Evolutionary conservation across 2,329 filamentous ascomycete species (phyloP), one percentile per base, ranked within the genome.

Genomic region (Harringtonia lauricola): DNA sequence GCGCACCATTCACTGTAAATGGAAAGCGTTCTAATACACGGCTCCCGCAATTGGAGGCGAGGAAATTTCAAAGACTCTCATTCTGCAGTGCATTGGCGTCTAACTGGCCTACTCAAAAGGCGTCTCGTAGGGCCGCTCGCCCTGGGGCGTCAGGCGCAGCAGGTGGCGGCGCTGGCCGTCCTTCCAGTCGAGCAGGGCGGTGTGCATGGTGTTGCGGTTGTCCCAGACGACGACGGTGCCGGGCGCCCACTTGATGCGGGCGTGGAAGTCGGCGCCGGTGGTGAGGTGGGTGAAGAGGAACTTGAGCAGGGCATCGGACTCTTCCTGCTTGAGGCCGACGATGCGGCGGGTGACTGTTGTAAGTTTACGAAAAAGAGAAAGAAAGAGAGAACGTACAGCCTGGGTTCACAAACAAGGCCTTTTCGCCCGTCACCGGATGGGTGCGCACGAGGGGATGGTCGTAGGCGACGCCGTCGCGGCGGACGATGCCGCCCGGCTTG

Each of bases 401-500:
- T 7, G 13, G 5, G 59, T 92, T 94, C 28, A 94, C 76, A 52
- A 76, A 94, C 8, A 94, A 65, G 0, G 84, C 82, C 66, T 92
- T 94, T 61, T 92, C 84, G 14, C 86, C 84, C 0, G 86, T 94
- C 8, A 71, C 76, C 0, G 86, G 86, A 57, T 94, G 86, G 1
- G 85, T 89, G n/a, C 86, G 70, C 4, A 94, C 77, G 48, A 94
- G 66, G 1, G 87, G 86, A 54, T 94, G 87, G 40, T 79, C 75
- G 36, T 74, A 80, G 3, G 74, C 80, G 2, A 77, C 71, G 2
- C 92, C 77, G 0, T 86, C 42, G 24, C 41, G 39, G 39, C 42
- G 36, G 18, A 35, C 36, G 18, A 43, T 17, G 4, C 80, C 83
- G 29, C 77, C 69, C 17, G 70, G 70, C 21, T 71, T 63, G 30